Evolutionary conservation across 805 yeast genomes (phyloP).

Genomic region (Cyberlindnera saturnus): DNA sequence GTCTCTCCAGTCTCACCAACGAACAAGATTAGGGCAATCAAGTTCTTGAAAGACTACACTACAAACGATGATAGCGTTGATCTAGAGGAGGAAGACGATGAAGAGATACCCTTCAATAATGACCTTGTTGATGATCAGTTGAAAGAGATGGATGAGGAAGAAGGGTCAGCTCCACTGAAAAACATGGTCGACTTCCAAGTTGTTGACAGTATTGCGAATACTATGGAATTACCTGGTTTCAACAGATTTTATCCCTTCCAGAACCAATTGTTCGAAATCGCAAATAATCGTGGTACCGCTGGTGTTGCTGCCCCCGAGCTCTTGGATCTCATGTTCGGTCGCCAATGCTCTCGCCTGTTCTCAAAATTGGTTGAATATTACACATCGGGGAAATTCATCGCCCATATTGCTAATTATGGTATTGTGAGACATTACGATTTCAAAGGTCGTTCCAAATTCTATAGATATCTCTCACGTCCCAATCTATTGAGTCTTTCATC

Average conservation of each 20-base stretch:
- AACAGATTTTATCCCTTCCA: slow-evolving; percentile 59
- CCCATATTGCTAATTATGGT: slow-evolving; percentile 27
- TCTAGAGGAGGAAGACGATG: slow-evolving; percentile 24
- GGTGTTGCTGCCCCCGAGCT: slow-evolving; percentile 63
- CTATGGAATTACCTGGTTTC: slow-evolving; percentile 19
- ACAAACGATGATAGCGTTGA: slow-evolving; percentile 24
- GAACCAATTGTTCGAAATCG: slow-evolving; percentile 52
- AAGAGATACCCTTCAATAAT: slow-evolving; percentile 28
- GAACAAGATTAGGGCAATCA: slow-evolving; percentile 42
- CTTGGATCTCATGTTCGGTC: slow-evolving; percentile 45
- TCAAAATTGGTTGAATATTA: slow-evolving; percentile 45
- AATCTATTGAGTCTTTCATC: slow-evolving; percentile 31
- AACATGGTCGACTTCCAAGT: slow-evolving; percentile 14
- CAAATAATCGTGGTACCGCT: slow-evolving; percentile 31
- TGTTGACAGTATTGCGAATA: slow-evolving; percentile 10
- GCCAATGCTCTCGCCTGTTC: slow-evolving; percentile 44
- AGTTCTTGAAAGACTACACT: slow-evolving; percentile 36
- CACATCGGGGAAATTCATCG: slow-evolving; percentile 28
- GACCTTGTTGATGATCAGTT: slow-evolving; percentile 24
- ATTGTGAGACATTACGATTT: slow-evolving; percentile 63
- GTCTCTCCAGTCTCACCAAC: slow-evolving; percentile 39
- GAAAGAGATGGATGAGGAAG: slow-evolving; percentile 19
- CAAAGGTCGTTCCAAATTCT: slow-evolving; percentile 68
- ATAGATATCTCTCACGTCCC: slow-evolving; percentile 50
- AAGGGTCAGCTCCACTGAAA: slow-evolving; percentile 11